Percentiles rank a stretch among this genome's conserved stretches.
phyloP scores from a whole-genome alignment of 176 grass and related monocot species.

The Aegilops sharonensis region DNA sequence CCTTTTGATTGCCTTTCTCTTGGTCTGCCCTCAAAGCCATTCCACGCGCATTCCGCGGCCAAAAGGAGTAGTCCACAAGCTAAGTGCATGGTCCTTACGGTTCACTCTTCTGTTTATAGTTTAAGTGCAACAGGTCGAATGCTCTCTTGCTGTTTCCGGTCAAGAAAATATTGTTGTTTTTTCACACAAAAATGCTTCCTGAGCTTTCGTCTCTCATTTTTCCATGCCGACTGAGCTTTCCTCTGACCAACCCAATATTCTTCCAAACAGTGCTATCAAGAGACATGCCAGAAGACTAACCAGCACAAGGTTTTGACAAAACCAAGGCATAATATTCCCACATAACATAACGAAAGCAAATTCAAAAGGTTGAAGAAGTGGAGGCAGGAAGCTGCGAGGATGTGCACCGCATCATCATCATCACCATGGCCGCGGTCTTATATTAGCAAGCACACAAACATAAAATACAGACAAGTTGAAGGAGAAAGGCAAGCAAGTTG shows the following conservation, averaged over 20 bases:
- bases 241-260: background rate
- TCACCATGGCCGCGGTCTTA: background rate
- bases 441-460: background rate
- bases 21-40: background rate
- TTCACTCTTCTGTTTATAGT: background rate
- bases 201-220: background rate
- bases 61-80: slow-evolving; percentile 20
- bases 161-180: too few species aligned
- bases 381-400: background rate
- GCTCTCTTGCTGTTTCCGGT: background rate
- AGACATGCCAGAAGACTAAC: background rate
- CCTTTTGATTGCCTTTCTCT: background rate
- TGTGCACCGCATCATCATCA: background rate
- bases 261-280: background rate
- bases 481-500: slow-evolving; percentile 20
- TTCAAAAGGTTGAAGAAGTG: background rate
- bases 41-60: background rate
- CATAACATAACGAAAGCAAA: background rate
- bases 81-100: background rate
- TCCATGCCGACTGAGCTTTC: background rate
- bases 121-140: background rate
- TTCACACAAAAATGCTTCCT: background rate
- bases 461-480: slow-evolving; percentile 16
- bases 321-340: background rate
- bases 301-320: background rate